Percentiles rank a stretch among this genome's conserved stretches.
Evolutionary conservation across 176 grass and related monocot species (phyloP).

Genomic region (Phragmites australis): DNA sequence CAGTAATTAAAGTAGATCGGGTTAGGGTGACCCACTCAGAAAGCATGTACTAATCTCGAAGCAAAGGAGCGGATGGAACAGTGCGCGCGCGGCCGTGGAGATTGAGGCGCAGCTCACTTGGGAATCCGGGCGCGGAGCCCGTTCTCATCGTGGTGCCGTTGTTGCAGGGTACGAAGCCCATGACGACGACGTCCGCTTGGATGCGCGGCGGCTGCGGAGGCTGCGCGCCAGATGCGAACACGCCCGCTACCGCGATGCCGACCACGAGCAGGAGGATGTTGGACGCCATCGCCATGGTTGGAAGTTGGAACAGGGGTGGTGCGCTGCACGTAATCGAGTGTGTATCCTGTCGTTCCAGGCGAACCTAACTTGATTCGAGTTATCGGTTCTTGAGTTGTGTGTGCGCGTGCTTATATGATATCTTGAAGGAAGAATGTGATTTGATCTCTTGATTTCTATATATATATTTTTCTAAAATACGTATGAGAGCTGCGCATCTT

Average conservation of each 20-base stretch:
- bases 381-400: background rate
- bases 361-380: background rate
- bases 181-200: slow-evolving; percentile 32
- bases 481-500: too few relatives aligned
- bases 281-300: background rate
- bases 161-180: slow-evolving; percentile 35
- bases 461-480: too few relatives aligned
- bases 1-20: background rate
- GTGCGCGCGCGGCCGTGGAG: too few relatives aligned
- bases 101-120: background rate
- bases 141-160: slow-evolving; percentile 26
- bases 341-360: too few relatives aligned
- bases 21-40: too few relatives aligned
- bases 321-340: background rate
- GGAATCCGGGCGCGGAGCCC: slow-evolving; percentile 19
- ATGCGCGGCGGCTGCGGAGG: slow-evolving; percentile 22
- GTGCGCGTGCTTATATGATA: background rate
- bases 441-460: background rate
- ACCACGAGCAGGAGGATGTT: background rate
- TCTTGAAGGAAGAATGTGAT: background rate
- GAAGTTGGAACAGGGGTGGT: background rate
- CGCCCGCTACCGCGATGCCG: background rate
- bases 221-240: slow-evolving; percentile 5
- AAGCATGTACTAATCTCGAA: background rate
- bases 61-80: too few relatives aligned